phyloP scores from a whole-genome alignment of 2,329 filamentous ascomycete species.

The Diaporthe helianthi region DNA sequence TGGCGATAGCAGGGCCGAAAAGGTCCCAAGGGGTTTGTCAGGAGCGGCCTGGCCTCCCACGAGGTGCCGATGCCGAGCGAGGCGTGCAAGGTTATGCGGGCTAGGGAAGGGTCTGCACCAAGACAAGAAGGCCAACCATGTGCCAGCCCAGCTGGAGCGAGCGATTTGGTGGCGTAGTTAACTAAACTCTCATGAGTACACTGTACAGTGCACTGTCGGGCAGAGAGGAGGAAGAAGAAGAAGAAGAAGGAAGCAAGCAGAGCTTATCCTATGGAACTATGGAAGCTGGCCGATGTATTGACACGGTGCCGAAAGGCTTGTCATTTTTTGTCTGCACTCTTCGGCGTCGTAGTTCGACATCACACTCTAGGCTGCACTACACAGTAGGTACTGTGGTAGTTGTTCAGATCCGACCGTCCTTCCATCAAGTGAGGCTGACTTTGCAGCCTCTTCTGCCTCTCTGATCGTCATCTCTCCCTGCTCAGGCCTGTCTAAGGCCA shows the following conservation, averaged over 20 bases:
- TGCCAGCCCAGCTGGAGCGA: slow-evolving; percentile 20
- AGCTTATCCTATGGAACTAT: neutral
- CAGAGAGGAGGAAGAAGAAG: neutral
- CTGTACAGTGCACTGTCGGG: neutral
- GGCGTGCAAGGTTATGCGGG: slow-evolving; percentile 11
- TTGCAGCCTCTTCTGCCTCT: neutral
- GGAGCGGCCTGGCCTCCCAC: slow-evolving; percentile 10
- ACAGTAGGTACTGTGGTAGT: neutral
- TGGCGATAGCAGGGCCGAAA: neutral
- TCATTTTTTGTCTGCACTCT: neutral
- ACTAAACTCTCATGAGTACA: neutral
- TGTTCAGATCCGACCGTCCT: neutral
- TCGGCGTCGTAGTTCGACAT: neutral
- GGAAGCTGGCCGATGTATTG: neutral
- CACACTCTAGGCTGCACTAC: neutral
- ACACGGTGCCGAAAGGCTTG: neutral
- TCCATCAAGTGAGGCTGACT: neutral
- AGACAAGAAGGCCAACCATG: neutral
- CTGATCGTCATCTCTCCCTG: neutral
- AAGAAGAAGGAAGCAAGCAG: neutral
- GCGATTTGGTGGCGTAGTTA: neutral
- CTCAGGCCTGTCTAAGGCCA: neutral
- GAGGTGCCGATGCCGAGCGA: slow-evolving; percentile 9
- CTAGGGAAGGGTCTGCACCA: slow-evolving; percentile 24
- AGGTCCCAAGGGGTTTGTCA: slow-evolving; percentile 16